Evolutionary conservation across 495 filamentous ascomycete species (phyloP), one percentile per base, ranked within the genome.

Genomic region (Aspergillus homomorphus): DNA sequence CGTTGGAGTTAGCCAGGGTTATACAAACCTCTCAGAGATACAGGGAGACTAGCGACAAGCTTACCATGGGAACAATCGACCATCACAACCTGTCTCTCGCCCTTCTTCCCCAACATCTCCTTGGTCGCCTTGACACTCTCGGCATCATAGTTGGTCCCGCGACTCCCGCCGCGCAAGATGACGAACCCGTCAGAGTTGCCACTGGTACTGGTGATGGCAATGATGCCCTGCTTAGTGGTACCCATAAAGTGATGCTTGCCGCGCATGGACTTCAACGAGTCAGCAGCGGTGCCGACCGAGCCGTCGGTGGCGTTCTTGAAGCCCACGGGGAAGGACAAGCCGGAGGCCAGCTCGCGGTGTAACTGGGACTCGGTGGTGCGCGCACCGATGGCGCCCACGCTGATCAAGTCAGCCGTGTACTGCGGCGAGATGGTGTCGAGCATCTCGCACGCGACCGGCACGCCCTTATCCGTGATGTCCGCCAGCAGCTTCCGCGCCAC

Each of bases 301-400:
- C 91, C 91, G 66, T 96, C 91, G 38, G 91, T 96, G 45, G 91
- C 91, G 64, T 96, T 96, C 81, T 95, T 96, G 86, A 95, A 96
- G 9, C 91, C 91, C 43, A 96, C 88, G 0, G 91, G 91, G 84
- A 94, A 96, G 15, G 89, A 92, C 22, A 96, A 80, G 58, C 91
- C 91, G n/a, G 87, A 91, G 9, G 91, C 91, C 33, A 96, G 76
- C 73, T 96, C 91, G 48, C 91, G 82, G 66, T 96, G 91, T 15
- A 95, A 77, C 77, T 96, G 91, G 46, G 84, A 88, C 73, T 96
- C 91, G 10, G 91, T 96, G 12, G 91, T 96, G 38, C 91, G 83
- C 7, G 91, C 91, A 43, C 91, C 91, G 66, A 96, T 92, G 28
- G 91, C 91, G 45, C 91, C 91, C 30, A 94, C 82, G 12, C 89